Percentiles rank a stretch among this genome's conserved stretches.
Evolutionary conservation across 805 yeast species (phyloP).

Genomic region (Nakazawaea populi): DNA sequence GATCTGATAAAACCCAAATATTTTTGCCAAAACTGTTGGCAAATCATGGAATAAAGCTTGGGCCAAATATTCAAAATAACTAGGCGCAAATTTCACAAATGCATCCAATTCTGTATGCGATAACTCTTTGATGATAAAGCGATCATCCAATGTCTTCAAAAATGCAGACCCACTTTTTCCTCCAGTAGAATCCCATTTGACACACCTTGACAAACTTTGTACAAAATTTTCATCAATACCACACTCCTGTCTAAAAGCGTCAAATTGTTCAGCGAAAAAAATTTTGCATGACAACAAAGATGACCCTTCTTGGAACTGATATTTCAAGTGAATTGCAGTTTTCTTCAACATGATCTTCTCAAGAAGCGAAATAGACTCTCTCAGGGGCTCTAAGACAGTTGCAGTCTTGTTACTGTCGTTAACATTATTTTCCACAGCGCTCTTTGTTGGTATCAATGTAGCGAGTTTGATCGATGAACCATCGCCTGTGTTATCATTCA

Average conservation of each 20-base stretch:
- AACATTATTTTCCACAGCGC: background rate
- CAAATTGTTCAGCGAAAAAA: slow-evolving; percentile 94
- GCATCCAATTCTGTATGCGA: slow-evolving; percentile 88
- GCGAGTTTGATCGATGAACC: background rate
- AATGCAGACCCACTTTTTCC: slow-evolving; percentile 97
- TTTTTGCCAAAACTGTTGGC: slow-evolving; percentile 91
- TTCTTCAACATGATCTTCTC: slow-evolving; percentile 74
- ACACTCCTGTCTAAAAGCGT: slow-evolving; percentile 84
- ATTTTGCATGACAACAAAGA: slow-evolving; percentile 87
- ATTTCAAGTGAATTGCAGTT: slow-evolving; percentile 85
- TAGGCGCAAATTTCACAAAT: slow-evolving; percentile 92
- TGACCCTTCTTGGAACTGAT: slow-evolving; percentile 83
- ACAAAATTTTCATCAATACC: slow-evolving; percentile 69
- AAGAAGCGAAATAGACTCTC: slow-evolving; percentile 23
- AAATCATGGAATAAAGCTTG: slow-evolving; percentile 92
- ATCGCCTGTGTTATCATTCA: slow-evolving; percentile 1
- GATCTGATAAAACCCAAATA: slow-evolving; percentile 93
- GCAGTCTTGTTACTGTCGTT: slow-evolving; percentile 16
- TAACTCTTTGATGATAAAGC: slow-evolving; percentile 85
- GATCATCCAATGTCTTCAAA: slow-evolving; percentile 83
- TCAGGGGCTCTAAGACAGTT: slow-evolving; percentile 14
- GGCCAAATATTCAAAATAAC: slow-evolving; percentile 92
- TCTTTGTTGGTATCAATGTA: too few relatives aligned
- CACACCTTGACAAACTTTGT: slow-evolving; percentile 87
- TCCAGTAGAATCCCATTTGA: slow-evolving; percentile 93